phyloP scores from a whole-genome alignment of 73 alveolate genomes.

The Paramecium biaurelia region DNA sequence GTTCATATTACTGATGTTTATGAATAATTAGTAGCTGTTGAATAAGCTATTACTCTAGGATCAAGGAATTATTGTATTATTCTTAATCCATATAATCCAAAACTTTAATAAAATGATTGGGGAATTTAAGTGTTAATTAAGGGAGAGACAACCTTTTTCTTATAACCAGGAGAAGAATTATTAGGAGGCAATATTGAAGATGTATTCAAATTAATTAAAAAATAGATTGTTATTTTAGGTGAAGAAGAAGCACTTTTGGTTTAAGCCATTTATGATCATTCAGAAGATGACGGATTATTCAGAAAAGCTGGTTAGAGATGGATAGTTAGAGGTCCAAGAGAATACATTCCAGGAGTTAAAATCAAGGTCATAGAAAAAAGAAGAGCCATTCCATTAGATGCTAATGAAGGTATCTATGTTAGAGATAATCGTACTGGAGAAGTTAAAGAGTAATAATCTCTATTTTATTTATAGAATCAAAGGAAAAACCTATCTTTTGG shows the following conservation, averaged over 20 bases:
- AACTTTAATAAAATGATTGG: constrained; percentile 48
- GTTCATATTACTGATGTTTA: constrained; percentile 76
- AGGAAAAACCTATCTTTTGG: constrained; percentile 79
- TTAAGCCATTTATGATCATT: constrained; percentile 63
- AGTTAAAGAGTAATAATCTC: constrained; percentile 60
- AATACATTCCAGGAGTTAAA: constrained; percentile 74
- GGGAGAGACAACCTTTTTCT: constrained; percentile 80
- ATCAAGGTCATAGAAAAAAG: constrained; percentile 74
- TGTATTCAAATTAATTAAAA: constrained; percentile 47
- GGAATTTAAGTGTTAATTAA: constrained; percentile 73
- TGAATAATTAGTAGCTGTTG: constrained; percentile 67
- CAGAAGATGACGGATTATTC: constrained; percentile 48
- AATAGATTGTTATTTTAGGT: constrained; percentile 67
- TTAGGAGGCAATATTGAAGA: background rate
- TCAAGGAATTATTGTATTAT: constrained; percentile 72
- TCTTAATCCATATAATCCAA: constrained; percentile 68
- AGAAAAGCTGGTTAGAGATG: constrained; percentile 77
- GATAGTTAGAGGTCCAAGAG: constrained; percentile 88
- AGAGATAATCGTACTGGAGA: constrained; percentile 79
- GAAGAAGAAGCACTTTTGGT: constrained; percentile 83
- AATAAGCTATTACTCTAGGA: constrained; percentile 66
- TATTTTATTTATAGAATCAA: constrained; percentile 46
- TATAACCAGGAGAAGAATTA: constrained; percentile 79
- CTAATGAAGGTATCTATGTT: constrained; percentile 84
- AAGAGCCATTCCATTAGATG: constrained; percentile 78